Evolutionary conservation across 805 yeast species (phyloP).

Genomic region (Candida tallmaniae): DNA sequence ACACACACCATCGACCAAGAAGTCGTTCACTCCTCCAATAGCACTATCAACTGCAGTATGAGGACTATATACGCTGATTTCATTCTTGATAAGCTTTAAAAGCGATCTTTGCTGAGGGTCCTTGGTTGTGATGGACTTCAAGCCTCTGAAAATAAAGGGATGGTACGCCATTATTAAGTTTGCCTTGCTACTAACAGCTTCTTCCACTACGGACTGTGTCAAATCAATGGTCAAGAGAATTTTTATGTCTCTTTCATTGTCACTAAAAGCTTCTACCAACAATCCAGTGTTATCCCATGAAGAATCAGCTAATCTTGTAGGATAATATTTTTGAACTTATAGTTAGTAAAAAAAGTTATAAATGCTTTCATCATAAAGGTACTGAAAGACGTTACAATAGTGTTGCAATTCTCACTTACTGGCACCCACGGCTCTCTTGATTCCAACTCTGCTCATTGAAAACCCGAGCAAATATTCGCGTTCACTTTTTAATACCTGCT

Average conservation of each 20-base stretch:
- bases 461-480: too few species aligned
- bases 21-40: constrained; percentile 89
- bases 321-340: constrained; percentile 70
- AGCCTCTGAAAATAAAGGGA: constrained; percentile 89
- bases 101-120: constrained; percentile 84
- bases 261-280: constrained; percentile 56
- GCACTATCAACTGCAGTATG: constrained; percentile 97
- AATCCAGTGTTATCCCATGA: constrained; percentile 97
- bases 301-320: constrained; percentile 73
- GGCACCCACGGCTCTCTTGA: constrained; percentile 13
- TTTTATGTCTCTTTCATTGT: constrained; percentile 2
- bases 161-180: constrained; percentile 77
- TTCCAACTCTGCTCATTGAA: constrained; percentile 51
- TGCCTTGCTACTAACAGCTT: constrained; percentile 58
- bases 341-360: constrained; percentile 12
- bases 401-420: constrained; percentile 7
- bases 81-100: constrained; percentile 63
- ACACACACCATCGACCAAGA: constrained; percentile 64
- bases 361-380: background rate
- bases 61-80: constrained; percentile 89
- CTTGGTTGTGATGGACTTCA: constrained; percentile 58
- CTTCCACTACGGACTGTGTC: constrained; percentile 78
- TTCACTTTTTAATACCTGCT: too few species aligned
- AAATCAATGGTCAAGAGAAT: constrained; percentile 77
- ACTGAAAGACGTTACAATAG: background rate